A percentile compares a stretch with the other conserved stretches of the same genome.
Conservation (phyloP, 2,329 filamentous ascomycete species). For the Bipolaris zeicola region DNA sequence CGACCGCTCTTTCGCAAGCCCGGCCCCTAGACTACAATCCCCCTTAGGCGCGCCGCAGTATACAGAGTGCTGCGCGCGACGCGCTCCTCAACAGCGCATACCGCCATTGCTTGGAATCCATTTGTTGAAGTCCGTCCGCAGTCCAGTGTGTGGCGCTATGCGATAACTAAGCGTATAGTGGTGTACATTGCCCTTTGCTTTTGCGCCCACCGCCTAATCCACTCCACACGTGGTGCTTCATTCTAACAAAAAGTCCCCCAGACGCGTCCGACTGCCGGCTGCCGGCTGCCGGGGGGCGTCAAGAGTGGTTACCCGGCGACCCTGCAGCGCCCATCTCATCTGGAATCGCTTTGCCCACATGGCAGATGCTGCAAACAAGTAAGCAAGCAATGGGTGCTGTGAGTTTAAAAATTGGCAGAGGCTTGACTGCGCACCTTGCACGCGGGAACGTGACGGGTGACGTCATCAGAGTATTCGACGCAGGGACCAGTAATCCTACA, state of each 20-base stretch:
- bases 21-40: background rate
- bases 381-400: constrained; percentile 2
- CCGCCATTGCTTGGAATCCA: constrained; percentile 3
- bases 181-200: background rate
- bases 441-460: constrained; percentile 12
- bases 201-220: background rate
- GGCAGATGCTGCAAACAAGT: constrained; percentile 1
- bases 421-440: constrained; percentile 14
- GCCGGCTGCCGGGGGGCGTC: background rate
- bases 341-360: background rate
- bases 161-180: background rate
- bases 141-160: background rate
- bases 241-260: no score
- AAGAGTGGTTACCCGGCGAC: constrained; percentile 2
- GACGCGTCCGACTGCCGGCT: no score
- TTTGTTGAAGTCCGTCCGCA: background rate
- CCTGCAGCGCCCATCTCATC: constrained; percentile 4
- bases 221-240: background rate
- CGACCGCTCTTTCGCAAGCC: constrained; percentile 18
- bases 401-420: constrained; percentile 7
- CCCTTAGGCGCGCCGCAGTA: constrained; percentile 7
- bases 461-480: constrained; percentile 22
- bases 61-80: background rate
- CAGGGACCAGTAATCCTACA: constrained; percentile 18
- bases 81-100: constrained; percentile 12